These are phyloP conservation scores for Kwoniella bestiolae DNA, from an alignment of 768 basidiomycete species.

Conservation along the genomic window DNA sequence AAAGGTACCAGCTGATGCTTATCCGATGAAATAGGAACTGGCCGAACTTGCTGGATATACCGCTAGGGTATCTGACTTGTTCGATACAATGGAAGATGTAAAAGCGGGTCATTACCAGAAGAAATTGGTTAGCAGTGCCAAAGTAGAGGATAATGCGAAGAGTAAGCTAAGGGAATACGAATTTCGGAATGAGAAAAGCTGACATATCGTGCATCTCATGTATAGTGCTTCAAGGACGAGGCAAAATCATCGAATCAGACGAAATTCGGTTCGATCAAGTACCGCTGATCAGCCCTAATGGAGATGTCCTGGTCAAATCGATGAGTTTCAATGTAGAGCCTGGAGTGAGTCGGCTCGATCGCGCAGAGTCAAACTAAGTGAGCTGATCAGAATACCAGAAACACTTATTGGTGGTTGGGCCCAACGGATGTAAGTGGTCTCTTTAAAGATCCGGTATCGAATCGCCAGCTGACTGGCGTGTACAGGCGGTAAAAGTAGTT, in stretches of 20 bases:
- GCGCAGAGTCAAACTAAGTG: neutral
- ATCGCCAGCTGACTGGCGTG: neutral
- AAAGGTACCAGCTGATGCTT: too few relatives aligned
- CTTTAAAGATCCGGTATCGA: neutral
- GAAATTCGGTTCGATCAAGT: slow-evolving; percentile 86
- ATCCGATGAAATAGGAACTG: slow-evolving; percentile 70
- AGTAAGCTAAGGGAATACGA: slow-evolving; percentile 64
- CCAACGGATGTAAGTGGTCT: slow-evolving; percentile 68
- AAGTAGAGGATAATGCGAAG: slow-evolving; percentile 71
- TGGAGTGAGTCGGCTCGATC: slow-evolving; percentile 64
- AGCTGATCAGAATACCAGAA: slow-evolving; percentile 63
- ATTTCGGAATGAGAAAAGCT: neutral
- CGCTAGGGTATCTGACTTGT: slow-evolving; percentile 79
- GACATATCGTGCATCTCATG: neutral
- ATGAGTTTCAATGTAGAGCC: slow-evolving; percentile 87
- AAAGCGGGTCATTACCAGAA: slow-evolving; percentile 85
- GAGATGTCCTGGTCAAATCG: slow-evolving; percentile 82
- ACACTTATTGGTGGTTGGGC: slow-evolving; percentile 90
- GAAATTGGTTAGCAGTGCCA: slow-evolving; percentile 75
- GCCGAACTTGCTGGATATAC: slow-evolving; percentile 96
- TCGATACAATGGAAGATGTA: slow-evolving; percentile 89
- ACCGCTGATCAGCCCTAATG: slow-evolving; percentile 94
- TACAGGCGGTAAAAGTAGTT: slow-evolving; percentile 66
- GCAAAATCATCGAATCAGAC: slow-evolving; percentile 78
- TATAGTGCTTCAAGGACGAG: slow-evolving; percentile 76